Conservation (phyloP, 805 yeast species). For the Yamadazyma insecticola region DNA sequence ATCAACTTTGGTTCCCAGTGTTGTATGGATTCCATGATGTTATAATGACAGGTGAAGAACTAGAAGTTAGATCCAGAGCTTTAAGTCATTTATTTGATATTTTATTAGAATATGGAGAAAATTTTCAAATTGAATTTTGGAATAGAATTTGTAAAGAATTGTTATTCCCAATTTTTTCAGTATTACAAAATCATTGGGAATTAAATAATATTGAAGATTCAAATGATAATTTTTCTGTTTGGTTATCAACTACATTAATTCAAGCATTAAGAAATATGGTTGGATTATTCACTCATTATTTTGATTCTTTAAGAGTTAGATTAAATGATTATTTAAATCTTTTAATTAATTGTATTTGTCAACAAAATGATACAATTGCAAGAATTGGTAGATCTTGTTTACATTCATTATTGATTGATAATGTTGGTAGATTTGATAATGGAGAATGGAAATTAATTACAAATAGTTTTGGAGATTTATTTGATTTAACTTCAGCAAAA, state of each 20-base stretch:
- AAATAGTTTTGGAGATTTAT: constrained; percentile 60
- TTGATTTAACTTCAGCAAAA: constrained; percentile 78
- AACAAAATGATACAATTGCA: constrained; percentile 94
- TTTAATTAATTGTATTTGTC: constrained; percentile 85
- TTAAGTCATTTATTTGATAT: constrained; percentile 78
- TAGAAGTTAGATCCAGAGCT: constrained; percentile 90
- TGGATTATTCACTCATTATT: constrained; percentile 76
- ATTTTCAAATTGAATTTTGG: constrained; percentile 79
- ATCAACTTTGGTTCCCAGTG: constrained; percentile 81
- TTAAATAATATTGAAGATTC: constrained; percentile 54
- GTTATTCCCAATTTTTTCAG: constrained; percentile 85
- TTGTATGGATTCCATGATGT: constrained; percentile 80
- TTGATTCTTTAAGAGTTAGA: constrained; percentile 67
- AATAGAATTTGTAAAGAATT: constrained; percentile 69
- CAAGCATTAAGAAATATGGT: constrained; percentile 91
- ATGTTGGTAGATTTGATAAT: constrained; percentile 56
- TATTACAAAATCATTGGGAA: constrained; percentile 72
- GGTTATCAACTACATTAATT: constrained; percentile 94
- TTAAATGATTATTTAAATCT: constrained; percentile 75
- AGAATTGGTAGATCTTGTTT: constrained; percentile 90
- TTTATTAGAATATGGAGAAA: constrained; percentile 71
- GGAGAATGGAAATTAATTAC: constrained; percentile 75
- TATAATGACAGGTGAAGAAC: constrained; percentile 88
- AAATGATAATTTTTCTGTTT: constrained; percentile 85
- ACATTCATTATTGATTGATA: constrained; percentile 72